These are phyloP conservation scores for Colletotrichum plurivorum DNA, from an alignment of 2,329 filamentous ascomycete species.

Conservation along the genomic window DNA sequence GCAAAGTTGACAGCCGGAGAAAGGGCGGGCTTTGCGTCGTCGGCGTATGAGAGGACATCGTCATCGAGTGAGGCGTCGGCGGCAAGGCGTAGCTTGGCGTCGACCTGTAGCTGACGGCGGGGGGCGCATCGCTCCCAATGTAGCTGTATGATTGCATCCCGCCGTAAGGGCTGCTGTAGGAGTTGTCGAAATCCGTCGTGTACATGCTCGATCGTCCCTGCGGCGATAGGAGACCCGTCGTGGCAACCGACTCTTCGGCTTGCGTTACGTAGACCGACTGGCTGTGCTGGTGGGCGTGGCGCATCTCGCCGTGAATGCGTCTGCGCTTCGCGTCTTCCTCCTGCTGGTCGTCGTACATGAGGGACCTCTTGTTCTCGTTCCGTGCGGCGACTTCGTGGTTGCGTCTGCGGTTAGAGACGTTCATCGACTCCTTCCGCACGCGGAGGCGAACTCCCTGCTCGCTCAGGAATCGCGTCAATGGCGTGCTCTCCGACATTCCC, in stretches of 20 bases:
- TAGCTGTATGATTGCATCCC: neutral
- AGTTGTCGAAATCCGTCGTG: neutral
- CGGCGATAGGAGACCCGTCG: neutral
- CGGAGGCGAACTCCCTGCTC: conserved; percentile 89
- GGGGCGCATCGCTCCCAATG: neutral
- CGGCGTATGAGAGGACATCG: neutral
- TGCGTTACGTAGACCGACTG: neutral
- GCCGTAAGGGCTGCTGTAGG: conserved; percentile 3
- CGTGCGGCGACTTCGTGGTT: neutral
- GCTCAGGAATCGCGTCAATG: conserved; percentile 83
- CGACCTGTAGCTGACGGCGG: neutral
- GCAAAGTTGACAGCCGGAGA: neutral
- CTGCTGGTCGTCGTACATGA: too few species aligned
- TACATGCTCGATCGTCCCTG: neutral
- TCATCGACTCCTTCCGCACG: conserved; percentile 85
- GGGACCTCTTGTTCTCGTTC: too few species aligned
- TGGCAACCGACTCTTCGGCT: neutral
- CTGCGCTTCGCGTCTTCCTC: too few species aligned
- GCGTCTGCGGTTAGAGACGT: conserved; percentile 62
- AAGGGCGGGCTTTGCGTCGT: conserved; percentile 5
- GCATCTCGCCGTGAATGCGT: too few species aligned
- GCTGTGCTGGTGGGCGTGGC: too few species aligned
- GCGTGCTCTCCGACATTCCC: conserved; percentile 85
- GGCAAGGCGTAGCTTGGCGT: neutral
- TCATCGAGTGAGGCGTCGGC: neutral